Percentiles rank a stretch among this genome's conserved stretches.
Evolutionary conservation across 768 basidiomycete genomes (phyloP).

Genomic region (Trametes punicea): DNA sequence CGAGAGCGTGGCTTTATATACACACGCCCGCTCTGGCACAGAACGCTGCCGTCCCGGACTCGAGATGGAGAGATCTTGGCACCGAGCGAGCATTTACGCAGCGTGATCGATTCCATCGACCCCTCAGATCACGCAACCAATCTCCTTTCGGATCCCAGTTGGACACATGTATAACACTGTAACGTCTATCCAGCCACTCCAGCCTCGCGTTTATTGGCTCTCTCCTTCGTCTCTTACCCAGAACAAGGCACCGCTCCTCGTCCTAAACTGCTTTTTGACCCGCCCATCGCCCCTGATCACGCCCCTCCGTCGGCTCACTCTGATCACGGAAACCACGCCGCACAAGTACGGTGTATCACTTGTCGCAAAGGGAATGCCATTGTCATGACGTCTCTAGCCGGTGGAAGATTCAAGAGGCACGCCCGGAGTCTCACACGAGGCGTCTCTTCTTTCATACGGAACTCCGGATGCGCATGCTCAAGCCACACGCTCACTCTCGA

Average conservation of each 20-base stretch:
- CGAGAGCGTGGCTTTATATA: conserved; percentile 11
- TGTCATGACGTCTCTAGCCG: neutral
- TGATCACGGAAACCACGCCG: neutral
- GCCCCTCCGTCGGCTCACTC: neutral
- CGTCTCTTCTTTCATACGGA: conserved; percentile 18
- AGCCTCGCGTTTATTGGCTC: neutral
- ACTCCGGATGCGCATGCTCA: conserved; percentile 4
- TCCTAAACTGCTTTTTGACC: neutral
- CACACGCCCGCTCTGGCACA: conserved; percentile 1
- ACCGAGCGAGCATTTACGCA: conserved; percentile 21
- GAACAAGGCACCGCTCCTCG: neutral
- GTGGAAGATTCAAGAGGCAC: neutral
- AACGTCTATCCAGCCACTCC: neutral
- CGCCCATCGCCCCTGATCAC: neutral
- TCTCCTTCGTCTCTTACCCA: neutral
- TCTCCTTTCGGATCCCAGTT: conserved; percentile 19
- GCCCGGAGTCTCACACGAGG: conserved; percentile 12
- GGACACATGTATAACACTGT: conserved; percentile 2
- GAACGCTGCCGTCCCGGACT: conserved; percentile 17
- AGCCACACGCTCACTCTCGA: neutral
- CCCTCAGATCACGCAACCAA: conserved; percentile 22
- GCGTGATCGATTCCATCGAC: conserved; percentile 25
- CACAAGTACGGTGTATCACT: neutral
- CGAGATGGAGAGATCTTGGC: conserved; percentile 20
- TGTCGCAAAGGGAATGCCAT: neutral